Evolutionary conservation across 2,329 filamentous ascomycete species (phyloP).

Genomic region (Aspergillus pseudotamarii): DNA sequence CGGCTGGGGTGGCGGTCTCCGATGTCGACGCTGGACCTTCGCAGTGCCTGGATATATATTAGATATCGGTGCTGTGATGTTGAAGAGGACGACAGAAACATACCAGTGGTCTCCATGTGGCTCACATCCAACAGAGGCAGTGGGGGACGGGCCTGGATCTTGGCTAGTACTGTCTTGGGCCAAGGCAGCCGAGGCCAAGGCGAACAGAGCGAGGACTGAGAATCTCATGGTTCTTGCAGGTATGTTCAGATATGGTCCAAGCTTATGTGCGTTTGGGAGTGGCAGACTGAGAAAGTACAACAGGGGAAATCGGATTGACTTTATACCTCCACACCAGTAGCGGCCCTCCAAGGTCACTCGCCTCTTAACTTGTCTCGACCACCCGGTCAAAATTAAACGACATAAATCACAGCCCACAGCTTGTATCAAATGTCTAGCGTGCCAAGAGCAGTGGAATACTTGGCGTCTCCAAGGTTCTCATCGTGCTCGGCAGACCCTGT

Average conservation of each 20-base stretch:
- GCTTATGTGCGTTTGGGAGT: background rate
- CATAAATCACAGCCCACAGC: background rate
- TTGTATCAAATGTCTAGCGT: background rate
- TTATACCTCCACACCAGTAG: background rate
- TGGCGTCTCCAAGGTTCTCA: conserved; percentile 28
- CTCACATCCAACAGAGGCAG: conserved; percentile 30
- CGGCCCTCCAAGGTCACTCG: background rate
- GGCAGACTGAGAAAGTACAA: background rate
- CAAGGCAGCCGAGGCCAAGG: conserved; percentile 20
- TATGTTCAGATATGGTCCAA: background rate
- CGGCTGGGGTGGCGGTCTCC: conserved; percentile 12
- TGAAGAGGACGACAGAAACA: background rate
- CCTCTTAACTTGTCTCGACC: background rate
- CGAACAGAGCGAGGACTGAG: conserved; percentile 21
- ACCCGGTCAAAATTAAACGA: background rate
- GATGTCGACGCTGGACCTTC: conserved; percentile 26
- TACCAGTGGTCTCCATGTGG: conserved; percentile 34
- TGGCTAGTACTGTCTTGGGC: conserved; percentile 13
- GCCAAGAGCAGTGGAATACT: conserved; percentile 22
- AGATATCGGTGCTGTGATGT: background rate
- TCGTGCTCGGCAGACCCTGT: background rate
- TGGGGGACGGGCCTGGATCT: conserved; percentile 34
- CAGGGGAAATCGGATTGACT: background rate
- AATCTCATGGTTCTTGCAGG: conserved; percentile 19
- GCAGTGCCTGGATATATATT: conserved; percentile 30